A percentile compares a stretch with the other conserved stretches of the same genome.
phyloP scores from a whole-genome alignment of 139 green algal species.

The Asterochloris sp. region DNA sequence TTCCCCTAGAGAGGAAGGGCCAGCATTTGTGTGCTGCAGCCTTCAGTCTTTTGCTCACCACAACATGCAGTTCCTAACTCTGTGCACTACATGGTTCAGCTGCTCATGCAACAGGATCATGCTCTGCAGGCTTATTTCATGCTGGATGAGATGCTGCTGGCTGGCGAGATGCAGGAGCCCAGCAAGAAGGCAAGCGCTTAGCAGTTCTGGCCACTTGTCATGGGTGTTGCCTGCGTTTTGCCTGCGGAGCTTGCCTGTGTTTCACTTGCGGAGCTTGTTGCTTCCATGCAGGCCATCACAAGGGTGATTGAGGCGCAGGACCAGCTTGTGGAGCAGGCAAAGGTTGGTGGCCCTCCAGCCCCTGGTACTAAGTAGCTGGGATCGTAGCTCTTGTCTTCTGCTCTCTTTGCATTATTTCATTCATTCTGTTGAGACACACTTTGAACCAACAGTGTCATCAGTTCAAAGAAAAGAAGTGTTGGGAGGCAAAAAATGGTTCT shows the following conservation, averaged over 20 bases:
- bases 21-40: too few species aligned
- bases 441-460: too few species aligned
- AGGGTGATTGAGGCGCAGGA: conserved; percentile 75
- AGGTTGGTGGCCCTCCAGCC: conserved; percentile 21
- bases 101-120: neutral
- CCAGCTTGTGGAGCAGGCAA: conserved; percentile 73
- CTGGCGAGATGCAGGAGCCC: conserved; percentile 91
- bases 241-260: neutral
- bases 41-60: too few species aligned
- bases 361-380: neutral
- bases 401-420: too few species aligned
- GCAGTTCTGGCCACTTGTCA: too few species aligned
- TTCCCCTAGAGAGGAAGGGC: too few species aligned
- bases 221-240: too few species aligned
- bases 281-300: conserved; percentile 12
- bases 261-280: neutral
- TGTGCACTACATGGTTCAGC: neutral
- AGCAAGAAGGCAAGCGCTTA: conserved; percentile 71
- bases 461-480: too few species aligned
- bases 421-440: too few species aligned
- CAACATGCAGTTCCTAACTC: neutral
- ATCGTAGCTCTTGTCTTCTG: too few species aligned
- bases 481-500: too few species aligned
- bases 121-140: conserved; percentile 91
- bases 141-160: conserved; percentile 95